A percentile compares a stretch with the other conserved stretches of the same genome.
Evolutionary conservation across 1,284 basidiomycete species (phyloP).

Genomic region (Rhodotorula sp.): DNA sequence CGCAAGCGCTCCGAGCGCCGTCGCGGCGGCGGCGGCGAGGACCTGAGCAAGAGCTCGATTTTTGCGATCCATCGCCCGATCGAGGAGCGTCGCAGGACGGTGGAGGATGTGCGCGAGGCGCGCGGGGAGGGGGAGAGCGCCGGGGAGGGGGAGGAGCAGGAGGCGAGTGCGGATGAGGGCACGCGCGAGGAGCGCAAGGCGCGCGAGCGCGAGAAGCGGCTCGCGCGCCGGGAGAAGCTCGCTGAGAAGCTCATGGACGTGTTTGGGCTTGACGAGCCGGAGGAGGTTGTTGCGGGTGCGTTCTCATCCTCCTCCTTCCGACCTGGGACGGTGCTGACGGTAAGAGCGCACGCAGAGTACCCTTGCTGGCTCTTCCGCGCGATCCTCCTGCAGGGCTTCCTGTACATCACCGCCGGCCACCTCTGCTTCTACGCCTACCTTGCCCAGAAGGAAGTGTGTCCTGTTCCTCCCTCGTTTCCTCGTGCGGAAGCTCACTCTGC

Average conservation of each 20-base stretch:
- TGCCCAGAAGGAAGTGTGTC: conserved; percentile 74
- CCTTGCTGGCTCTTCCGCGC: conserved; percentile 62
- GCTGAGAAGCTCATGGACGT: conserved; percentile 82
- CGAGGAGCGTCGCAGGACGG: conserved; percentile 50
- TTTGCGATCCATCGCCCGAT: conserved; percentile 81
- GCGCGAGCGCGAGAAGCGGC: conserved; percentile 64
- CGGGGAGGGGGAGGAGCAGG: conserved; percentile 49
- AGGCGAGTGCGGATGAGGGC: conserved; percentile 39
- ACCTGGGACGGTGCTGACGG: conserved; percentile 61
- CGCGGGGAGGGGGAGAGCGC: conserved; percentile 2
- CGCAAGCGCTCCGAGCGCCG: not conserved
- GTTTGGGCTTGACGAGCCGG: conserved; percentile 73
- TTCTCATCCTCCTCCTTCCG: conserved; percentile 37
- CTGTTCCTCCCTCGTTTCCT: not conserved
- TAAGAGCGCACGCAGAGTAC: conserved; percentile 30
- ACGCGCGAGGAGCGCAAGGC: not conserved
- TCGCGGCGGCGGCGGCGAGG: not conserved
- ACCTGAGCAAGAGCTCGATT: conserved; percentile 69
- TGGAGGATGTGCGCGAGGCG: conserved; percentile 29
- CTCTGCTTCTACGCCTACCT: conserved; percentile 97
- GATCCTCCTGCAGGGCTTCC: conserved; percentile 83
- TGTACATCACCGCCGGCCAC: conserved; percentile 89
- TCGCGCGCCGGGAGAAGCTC: conserved; percentile 68
- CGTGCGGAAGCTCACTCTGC: not conserved
- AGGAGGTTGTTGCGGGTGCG: conserved; percentile 78